Base-by-base conservation (phyloP, 2,329 filamentous ascomycete species). In the Beauveria sp. region DNA sequence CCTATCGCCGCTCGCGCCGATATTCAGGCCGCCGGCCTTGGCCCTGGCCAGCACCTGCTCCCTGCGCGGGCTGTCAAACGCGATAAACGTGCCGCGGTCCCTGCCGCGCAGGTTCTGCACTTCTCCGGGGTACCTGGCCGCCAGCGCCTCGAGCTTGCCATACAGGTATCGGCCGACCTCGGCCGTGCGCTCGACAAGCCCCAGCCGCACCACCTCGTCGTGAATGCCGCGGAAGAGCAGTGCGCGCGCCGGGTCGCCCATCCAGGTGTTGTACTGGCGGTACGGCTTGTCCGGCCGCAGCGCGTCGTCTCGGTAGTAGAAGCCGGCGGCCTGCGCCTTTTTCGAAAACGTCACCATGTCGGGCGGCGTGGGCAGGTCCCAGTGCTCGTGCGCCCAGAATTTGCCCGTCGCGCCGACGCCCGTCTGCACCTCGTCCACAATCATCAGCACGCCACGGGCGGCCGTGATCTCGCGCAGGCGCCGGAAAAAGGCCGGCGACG, bases 371-470 rank as follows among this genome's bases (percentile, higher is more conserved):
- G 81, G 71, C 45, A 96, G 83, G 74, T 89, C 83, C 92, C 92
- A 96, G 85, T 96, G 92, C 70, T 96, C 91, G 79, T 96, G 93
- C 8, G 92, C 92, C 92, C 92, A 96, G 86, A 96, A 96, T 74
- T 90, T 91, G 69, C 92, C 92, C 0, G 92, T 96, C 42, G 93
- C 91, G 69, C 93, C 93, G 28, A 96, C 88, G 72, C 92, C 93
- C 5, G 92, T 96, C 78, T 96, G 92, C 16, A 96, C 92, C 78
- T 96, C 92, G 73, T 96, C 92, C 65, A 96, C 92, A 71, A 96
- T 96, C 74, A 96, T 80, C 62, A 96, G 85, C 34, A 96, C 84
- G 67, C 86, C 81, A 77, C 91, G 85, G 74, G 86, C 87, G 72
- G 84, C 83, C 42, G 92, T 96, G 63, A 96, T 75, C 46, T 86